A percentile compares a stretch with the other conserved stretches of the same genome.
These are phyloP conservation scores for Setomelanomma holmii DNA, from an alignment of 2,329 filamentous ascomycete species.

Conservation along the genomic window DNA sequence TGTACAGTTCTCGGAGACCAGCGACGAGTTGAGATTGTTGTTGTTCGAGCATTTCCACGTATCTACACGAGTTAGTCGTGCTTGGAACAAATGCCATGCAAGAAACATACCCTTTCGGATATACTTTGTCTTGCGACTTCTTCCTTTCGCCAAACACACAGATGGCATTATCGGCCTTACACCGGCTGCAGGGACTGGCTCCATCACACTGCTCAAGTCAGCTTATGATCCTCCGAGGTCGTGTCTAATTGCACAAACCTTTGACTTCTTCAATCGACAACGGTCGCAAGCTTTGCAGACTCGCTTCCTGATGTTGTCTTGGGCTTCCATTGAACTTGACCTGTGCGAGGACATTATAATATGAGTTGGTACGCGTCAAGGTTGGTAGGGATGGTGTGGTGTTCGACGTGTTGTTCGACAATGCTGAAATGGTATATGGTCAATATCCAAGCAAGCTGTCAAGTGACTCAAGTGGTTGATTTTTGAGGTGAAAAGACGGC, in stretches of 20 bases:
- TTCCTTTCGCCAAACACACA: constrained; percentile 71
- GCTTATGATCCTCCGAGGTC: not conserved
- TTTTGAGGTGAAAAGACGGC: constrained; percentile 31
- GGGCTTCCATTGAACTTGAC: constrained; percentile 49
- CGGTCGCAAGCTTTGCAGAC: constrained; percentile 73
- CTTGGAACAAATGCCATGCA: not conserved
- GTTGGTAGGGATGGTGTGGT: not conserved
- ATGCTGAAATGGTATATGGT: not conserved
- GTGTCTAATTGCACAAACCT: constrained; percentile 51
- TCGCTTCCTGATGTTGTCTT: constrained; percentile 63
- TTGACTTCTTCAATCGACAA: constrained; percentile 71
- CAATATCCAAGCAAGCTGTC: constrained; percentile 4
- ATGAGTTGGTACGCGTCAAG: not conserved
- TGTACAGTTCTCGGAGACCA: constrained; percentile 67
- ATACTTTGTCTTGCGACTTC: constrained; percentile 71
- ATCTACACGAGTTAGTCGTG: constrained; percentile 50
- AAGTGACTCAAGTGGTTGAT: constrained; percentile 5
- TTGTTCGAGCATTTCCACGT: constrained; percentile 72
- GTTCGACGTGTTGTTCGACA: constrained; percentile 9
- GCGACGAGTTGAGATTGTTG: constrained; percentile 68
- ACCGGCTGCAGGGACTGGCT: constrained; percentile 66
- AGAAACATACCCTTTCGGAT: constrained; percentile 67
- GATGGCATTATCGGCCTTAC: constrained; percentile 69
- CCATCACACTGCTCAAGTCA: constrained; percentile 62
- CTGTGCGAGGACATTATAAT: constrained; percentile 43